phyloP scores from a whole-genome alignment of 208 protist genomes.

The Crithidia expoeki region DNA sequence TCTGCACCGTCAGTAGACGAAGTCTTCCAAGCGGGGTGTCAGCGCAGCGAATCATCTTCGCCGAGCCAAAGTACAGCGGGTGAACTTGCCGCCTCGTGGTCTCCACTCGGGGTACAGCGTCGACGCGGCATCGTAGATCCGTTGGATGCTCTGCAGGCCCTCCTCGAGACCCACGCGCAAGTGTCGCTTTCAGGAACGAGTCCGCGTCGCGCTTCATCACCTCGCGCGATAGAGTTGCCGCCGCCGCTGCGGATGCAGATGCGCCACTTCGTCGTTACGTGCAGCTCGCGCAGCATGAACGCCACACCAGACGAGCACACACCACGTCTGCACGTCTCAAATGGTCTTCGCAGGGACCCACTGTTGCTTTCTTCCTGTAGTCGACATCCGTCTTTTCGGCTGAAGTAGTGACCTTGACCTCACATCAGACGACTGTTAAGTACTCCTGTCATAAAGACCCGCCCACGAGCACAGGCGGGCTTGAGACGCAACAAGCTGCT shows the following conservation, averaged over 20 bases:
- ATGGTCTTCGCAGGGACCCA: neutral
- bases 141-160: conserved; percentile 57
- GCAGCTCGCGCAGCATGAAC: conserved; percentile 75
- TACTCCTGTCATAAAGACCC: too few species aligned
- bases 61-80: neutral
- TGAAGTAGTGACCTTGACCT: too few species aligned
- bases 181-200: too few species aligned
- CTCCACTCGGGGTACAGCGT: conserved; percentile 42
- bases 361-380: neutral
- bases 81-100: conserved; percentile 8
- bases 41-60: neutral
- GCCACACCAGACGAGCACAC: conserved; percentile 1
- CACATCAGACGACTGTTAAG: too few species aligned
- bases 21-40: neutral
- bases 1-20: neutral
- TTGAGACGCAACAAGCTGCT: too few species aligned
- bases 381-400: neutral
- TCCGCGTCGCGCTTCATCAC: neutral
- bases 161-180: conserved; percentile 28
- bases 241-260: conserved; percentile 61
- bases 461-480: too few species aligned
- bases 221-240: neutral
- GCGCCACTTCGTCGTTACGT: conserved; percentile 80
- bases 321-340: neutral
- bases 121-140: conserved; percentile 47